A percentile compares a stretch with the other conserved stretches of the same genome.
These are phyloP conservation scores for Aspergillus piperis DNA, from an alignment of 2,329 filamentous ascomycete species.

Conservation along the genomic window DNA sequence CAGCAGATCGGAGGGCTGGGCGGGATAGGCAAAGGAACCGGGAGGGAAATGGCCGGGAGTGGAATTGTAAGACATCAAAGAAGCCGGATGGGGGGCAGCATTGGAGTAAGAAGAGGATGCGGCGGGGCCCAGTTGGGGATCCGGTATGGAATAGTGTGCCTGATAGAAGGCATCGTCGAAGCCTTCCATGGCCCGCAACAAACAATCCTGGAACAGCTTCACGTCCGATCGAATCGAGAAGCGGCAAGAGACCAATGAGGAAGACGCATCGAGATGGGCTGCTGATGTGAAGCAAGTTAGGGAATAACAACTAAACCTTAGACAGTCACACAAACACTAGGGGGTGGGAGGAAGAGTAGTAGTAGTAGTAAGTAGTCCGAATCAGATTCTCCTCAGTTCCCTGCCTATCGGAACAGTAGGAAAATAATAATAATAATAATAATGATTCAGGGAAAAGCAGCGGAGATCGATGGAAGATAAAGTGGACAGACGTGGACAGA, in stretches of 20 bases:
- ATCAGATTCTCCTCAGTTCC: too few relatives aligned
- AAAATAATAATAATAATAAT: too few relatives aligned
- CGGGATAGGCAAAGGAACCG: constrained; percentile 17
- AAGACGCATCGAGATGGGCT: constrained; percentile 14
- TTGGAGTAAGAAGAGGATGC: constrained; percentile 1
- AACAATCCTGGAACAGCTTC: constrained; percentile 8
- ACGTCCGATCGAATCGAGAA: constrained; percentile 23
- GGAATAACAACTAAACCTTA: not conserved
- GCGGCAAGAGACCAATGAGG: constrained; percentile 17
- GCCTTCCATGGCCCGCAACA: constrained; percentile 16
- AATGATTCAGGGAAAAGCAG: too few relatives aligned
- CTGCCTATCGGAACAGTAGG: too few relatives aligned
- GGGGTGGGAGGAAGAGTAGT: too few relatives aligned
- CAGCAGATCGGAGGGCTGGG: constrained; percentile 14
- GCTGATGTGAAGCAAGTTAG: not conserved
- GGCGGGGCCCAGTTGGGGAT: constrained; percentile 10
- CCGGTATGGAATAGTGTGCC: constrained; percentile 15
- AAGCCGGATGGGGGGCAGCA: constrained; percentile 11
- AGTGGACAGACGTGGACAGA: too few relatives aligned
- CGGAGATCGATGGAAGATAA: too few relatives aligned
- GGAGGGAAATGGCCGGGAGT: constrained; percentile 14
- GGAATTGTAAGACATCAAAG: constrained; percentile 15
- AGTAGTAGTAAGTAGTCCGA: too few relatives aligned
- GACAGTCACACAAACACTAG: not conserved
- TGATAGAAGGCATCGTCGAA: constrained; percentile 21